Conservation (phyloP, 805 yeast species). For the Saccharomycopsis vini region DNA sequence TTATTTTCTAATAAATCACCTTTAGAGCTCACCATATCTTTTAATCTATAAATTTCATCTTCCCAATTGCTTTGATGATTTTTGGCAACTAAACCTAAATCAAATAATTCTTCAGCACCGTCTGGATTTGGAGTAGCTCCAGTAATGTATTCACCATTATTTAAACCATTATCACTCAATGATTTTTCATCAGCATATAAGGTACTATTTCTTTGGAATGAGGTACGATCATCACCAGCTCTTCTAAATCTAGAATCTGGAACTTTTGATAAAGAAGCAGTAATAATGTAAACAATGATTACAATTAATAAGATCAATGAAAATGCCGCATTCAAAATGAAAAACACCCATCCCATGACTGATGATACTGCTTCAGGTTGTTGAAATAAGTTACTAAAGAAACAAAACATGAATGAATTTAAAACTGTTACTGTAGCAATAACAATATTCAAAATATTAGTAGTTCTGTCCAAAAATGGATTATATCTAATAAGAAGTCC, state of each 20-base stretch:
- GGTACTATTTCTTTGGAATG: slow-evolving; percentile 53
- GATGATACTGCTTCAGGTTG: slow-evolving; percentile 74
- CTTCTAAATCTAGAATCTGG: slow-evolving; percentile 87
- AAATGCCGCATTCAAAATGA: slow-evolving; percentile 82
- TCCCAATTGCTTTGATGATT: slow-evolving; percentile 75
- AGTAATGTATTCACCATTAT: neutral
- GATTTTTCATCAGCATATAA: slow-evolving; percentile 26
- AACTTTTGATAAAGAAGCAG: slow-evolving; percentile 64
- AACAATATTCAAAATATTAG: slow-evolving; percentile 66
- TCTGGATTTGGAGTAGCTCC: slow-evolving; percentile 10
- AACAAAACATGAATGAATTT: slow-evolving; percentile 77
- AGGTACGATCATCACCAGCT: slow-evolving; percentile 85
- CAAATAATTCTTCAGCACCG: slow-evolving; percentile 43
- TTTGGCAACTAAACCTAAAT: slow-evolving; percentile 74
- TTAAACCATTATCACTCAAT: slow-evolving; percentile 12
- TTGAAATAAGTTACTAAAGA: slow-evolving; percentile 76
- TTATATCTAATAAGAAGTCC: slow-evolving; percentile 49
- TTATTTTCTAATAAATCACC: no score
- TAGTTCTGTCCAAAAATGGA: slow-evolving; percentile 78
- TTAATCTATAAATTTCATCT: slow-evolving; percentile 34
- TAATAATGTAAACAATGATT: slow-evolving; percentile 56
- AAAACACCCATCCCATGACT: slow-evolving; percentile 88
- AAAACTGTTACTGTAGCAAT: slow-evolving; percentile 64
- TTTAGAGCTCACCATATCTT: slow-evolving; percentile 17
- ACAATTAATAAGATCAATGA: slow-evolving; percentile 63